Evolutionary conservation across 1,284 basidiomycete species (phyloP).

Genomic region (Sporisorium scitamineum): DNA sequence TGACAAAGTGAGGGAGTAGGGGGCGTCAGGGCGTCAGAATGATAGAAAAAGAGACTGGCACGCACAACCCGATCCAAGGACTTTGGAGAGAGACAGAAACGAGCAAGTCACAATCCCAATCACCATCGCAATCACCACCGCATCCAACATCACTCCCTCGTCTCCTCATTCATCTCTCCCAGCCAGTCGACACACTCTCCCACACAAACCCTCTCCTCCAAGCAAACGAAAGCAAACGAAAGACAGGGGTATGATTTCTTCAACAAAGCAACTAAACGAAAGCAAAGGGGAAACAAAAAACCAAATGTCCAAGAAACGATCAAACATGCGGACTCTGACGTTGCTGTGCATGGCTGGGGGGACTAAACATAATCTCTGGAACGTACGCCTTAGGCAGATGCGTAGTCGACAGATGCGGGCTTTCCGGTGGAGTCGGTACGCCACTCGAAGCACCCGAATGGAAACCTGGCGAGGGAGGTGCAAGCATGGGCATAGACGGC

Average conservation of each 20-base stretch:
- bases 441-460: slow-evolving; percentile 23
- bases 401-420: slow-evolving; percentile 17
- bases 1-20: too few species aligned
- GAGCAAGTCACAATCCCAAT: too few species aligned
- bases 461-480: slow-evolving; percentile 40
- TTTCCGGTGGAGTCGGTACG: slow-evolving; percentile 43
- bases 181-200: too few species aligned
- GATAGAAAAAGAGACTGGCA: too few species aligned
- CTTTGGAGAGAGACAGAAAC: too few species aligned
- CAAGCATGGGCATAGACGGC: slow-evolving; percentile 35
- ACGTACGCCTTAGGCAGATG: slow-evolving; percentile 12
- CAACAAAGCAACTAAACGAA: background rate
- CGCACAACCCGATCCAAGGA: too few species aligned
- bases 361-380: slow-evolving; percentile 10
- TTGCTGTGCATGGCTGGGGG: background rate
- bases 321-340: slow-evolving; percentile 1
- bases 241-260: background rate
- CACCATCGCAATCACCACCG: too few species aligned
- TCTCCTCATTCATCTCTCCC: background rate
- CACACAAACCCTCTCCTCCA: too few species aligned
- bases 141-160: too few species aligned
- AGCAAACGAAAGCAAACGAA: background rate
- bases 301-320: background rate
- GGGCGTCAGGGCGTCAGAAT: too few species aligned
- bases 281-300: background rate